A percentile compares a stretch with the other conserved stretches of the same genome.
These are phyloP conservation scores for Leishmania amazonensis DNA, from an alignment of 208 protist genomes.

Conservation along the genomic window DNA sequence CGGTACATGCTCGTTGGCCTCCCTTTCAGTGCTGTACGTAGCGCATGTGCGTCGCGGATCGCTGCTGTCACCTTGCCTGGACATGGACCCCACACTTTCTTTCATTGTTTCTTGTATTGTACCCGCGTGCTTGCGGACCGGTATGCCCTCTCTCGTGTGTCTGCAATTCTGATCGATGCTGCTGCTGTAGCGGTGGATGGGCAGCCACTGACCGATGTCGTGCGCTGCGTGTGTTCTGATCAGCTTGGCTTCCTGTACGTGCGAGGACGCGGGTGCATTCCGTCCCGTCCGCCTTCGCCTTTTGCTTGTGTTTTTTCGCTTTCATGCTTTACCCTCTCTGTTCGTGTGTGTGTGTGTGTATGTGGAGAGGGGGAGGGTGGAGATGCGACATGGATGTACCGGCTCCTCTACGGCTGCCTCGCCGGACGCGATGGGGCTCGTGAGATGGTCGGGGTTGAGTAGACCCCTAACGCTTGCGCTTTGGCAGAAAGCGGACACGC, in stretches of 20 bases:
- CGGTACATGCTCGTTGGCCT: neutral
- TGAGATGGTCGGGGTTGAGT: neutral
- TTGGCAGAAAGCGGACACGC: neutral
- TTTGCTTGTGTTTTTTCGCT: neutral
- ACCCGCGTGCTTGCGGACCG: neutral
- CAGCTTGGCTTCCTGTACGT: neutral
- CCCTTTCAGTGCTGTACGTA: neutral
- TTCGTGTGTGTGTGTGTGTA: conserved; percentile 5
- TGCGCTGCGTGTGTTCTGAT: neutral
- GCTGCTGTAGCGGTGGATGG: neutral
- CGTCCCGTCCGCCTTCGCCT: neutral
- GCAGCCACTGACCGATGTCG: neutral
- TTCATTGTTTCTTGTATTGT: no score
- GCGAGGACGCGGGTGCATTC: neutral
- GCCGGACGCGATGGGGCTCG: neutral
- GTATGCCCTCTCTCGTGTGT: neutral
- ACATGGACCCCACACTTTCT: neutral
- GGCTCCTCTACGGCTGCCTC: neutral
- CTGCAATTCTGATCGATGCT: neutral
- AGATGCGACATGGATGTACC: neutral
- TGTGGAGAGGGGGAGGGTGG: neutral
- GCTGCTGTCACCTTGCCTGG: neutral
- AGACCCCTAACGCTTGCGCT: neutral
- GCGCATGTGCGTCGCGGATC: neutral
- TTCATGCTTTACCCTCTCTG: neutral